Evolutionary conservation across 192 early-diverging fungal genomes (phyloP), one percentile per base, ranked within the genome.

Genomic region (Dissophora ornata): DNA sequence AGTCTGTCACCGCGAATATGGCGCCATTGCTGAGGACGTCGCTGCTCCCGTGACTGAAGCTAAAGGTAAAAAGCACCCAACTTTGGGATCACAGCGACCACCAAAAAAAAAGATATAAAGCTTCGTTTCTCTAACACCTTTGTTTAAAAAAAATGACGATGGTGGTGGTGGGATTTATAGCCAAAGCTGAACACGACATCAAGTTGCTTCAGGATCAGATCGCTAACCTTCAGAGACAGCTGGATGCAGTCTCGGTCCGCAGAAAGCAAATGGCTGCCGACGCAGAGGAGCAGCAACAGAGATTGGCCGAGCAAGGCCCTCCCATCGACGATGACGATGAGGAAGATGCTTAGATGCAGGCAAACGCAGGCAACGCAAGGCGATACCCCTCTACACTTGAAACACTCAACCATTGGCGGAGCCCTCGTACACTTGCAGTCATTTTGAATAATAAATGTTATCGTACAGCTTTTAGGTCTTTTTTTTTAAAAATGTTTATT

Each of bases 191-290:
- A 41, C 54, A 67, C 4, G 73, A 77, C 25, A 67, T 77, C 64
- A 61, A 67, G 32, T 12, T 44, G 30, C 52, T 77, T 10, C 73
- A 77, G 53, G 64, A 67, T 8, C 73, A 77, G 53, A 77, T 77
- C 53, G 65, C 63, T 1, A 67, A 47, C 24, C 57, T 77, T 22
- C 63, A 77, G 25, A 77, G 57, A 3, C 73, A 77, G 30, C 47
- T 77, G 9, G 59, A 77, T 42, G 73, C 57, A 1, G 73, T 77
- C 24, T 67, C 73, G n/a, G 26, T 77, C 24, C 57, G 64, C 2
- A 52, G 73, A 15, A 67, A 77, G 46, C 58, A 67, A 40, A 77
- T 77, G 73, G 73, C 41, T 1, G 62, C 63, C 3, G 71, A 75
- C 26, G 63, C 71, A 21, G 71, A 59, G 16, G 71, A 75, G 45